Evolutionary conservation across 495 filamentous ascomycete genomes (phyloP).

Genomic region (Penicillium atrosanguineum): DNA sequence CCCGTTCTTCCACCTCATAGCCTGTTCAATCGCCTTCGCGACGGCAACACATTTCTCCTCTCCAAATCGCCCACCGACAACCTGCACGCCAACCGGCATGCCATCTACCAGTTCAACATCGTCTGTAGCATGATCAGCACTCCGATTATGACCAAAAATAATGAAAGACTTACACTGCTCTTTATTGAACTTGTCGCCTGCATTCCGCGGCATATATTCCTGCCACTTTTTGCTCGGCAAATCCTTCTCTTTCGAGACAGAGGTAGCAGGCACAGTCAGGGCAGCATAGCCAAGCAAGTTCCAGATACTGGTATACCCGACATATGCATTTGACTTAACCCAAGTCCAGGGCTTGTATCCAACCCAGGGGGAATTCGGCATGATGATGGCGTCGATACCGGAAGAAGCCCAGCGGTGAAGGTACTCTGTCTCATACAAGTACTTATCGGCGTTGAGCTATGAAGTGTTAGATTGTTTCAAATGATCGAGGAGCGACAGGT

Average conservation of each 20-base stretch:
- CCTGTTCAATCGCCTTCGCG: constrained; percentile 35
- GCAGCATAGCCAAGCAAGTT: constrained; percentile 67
- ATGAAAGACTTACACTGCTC: constrained; percentile 35
- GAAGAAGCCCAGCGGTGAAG: constrained; percentile 54
- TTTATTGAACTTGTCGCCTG: constrained; percentile 45
- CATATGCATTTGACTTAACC: constrained; percentile 55
- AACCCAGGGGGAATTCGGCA: constrained; percentile 55
- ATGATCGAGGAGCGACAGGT: background rate
- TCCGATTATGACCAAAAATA: background rate
- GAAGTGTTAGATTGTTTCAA: background rate
- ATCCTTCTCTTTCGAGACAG: constrained; percentile 29
- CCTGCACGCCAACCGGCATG: constrained; percentile 55
- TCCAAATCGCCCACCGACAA: constrained; percentile 48
- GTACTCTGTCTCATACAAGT: constrained; percentile 29
- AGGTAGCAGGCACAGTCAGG: constrained; percentile 51
- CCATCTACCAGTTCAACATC: constrained; percentile 46
- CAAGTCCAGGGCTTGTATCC: constrained; percentile 47
- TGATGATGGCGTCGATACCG: constrained; percentile 65
- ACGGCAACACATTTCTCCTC: constrained; percentile 50
- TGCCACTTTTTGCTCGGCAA: constrained; percentile 29
- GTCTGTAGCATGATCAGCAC: constrained; percentile 22
- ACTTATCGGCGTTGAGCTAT: constrained; percentile 37
- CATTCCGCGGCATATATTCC: constrained; percentile 35
- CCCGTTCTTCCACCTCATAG: constrained; percentile 14
- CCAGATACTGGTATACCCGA: constrained; percentile 65